phyloP scores from a whole-genome alignment of 345 rosid species.

The Punica granatum region DNA sequence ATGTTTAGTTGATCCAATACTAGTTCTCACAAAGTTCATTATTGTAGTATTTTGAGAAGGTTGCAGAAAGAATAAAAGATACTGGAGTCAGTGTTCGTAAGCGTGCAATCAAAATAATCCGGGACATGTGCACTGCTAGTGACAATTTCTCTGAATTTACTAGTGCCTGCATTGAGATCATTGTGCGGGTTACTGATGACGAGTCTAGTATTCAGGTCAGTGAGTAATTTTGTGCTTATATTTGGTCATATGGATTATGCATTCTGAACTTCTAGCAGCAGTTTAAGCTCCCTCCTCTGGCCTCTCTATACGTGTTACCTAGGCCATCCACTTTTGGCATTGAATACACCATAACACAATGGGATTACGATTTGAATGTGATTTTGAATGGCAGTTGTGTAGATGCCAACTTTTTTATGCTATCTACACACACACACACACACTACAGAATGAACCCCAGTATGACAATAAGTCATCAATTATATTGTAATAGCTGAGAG shows the following conservation, averaged over 20 bases:
- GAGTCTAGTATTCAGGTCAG: slow-evolving; percentile 95
- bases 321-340: background rate
- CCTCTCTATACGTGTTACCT: background rate
- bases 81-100: slow-evolving; percentile 98
- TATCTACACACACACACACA: too few species aligned
- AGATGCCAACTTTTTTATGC: background rate
- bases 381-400: background rate
- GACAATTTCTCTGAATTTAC: slow-evolving; percentile 81
- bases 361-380: background rate
- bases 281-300: background rate
- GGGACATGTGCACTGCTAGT: slow-evolving; percentile 93
- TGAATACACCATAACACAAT: background rate
- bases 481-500: background rate
- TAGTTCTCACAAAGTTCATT: background rate
- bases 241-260: background rate
- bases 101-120: slow-evolving; percentile 88
- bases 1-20: background rate
- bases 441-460: background rate
- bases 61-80: slow-evolving; percentile 96
- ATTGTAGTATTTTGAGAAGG: slow-evolving; percentile 93
- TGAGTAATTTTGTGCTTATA: slow-evolving; percentile 2
- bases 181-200: slow-evolving; percentile 92
- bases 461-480: background rate
- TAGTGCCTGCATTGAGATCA: slow-evolving; percentile 82
- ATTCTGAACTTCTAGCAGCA: background rate